Evolutionary conservation across 768 basidiomycete species (phyloP).

Genomic region (Russula sp.): DNA sequence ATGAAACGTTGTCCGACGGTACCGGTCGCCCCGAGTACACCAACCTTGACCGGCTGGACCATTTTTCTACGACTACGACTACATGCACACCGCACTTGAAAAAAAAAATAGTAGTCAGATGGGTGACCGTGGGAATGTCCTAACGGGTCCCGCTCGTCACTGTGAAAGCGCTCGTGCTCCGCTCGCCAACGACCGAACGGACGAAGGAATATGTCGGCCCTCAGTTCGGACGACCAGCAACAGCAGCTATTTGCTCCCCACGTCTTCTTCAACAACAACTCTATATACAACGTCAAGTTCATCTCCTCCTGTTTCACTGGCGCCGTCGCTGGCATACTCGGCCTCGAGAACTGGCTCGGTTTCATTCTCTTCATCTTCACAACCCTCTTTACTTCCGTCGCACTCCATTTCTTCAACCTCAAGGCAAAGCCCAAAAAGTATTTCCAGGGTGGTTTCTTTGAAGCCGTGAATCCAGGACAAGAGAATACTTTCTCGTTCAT

Average conservation of each 20-base stretch:
- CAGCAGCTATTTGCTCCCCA: constrained; percentile 64
- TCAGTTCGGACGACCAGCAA: constrained; percentile 36
- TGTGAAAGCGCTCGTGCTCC: too few relatives aligned
- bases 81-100: too few relatives aligned
- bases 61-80: too few relatives aligned
- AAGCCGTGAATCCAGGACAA: constrained; percentile 76
- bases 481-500: constrained; percentile 90
- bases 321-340: constrained; percentile 81
- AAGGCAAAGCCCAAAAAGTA: constrained; percentile 55
- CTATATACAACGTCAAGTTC: constrained; percentile 64
- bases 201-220: constrained; percentile 18
- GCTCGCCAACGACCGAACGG: neutral
- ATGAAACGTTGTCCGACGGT: constrained; percentile 97
- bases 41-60: constrained; percentile 42
- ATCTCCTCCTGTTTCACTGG: constrained; percentile 80
- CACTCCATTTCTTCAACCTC: constrained; percentile 67
- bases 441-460: constrained; percentile 52
- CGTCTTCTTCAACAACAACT: constrained; percentile 51
- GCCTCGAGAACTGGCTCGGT: constrained; percentile 77
- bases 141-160: neutral
- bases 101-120: too few relatives aligned
- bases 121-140: neutral
- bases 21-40: constrained; percentile 82
- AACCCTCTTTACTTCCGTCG: constrained; percentile 57
- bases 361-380: constrained; percentile 71